Base-by-base conservation (phyloP, 768 basidiomycete genomes). In the Phanerochaete sordida region DNA sequence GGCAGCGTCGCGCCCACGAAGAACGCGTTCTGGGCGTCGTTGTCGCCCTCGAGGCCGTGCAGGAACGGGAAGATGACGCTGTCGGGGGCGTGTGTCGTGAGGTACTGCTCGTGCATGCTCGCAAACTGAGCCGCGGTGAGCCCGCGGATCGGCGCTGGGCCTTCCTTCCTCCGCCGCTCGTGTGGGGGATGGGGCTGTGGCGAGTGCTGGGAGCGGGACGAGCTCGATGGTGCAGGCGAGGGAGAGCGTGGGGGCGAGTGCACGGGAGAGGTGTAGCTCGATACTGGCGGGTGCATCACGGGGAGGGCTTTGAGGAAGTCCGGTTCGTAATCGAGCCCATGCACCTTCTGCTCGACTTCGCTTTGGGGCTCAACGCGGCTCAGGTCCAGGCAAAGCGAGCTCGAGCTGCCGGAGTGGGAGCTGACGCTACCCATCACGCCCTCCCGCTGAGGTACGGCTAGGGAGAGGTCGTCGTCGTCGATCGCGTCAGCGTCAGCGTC, bases 51-150 rank as follows among this genome's bases (percentile, higher is more conserved):
- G 61, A 95, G 79, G 46, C 93, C 91, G 67, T 95, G 93, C 16
- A 93, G 75, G 75, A 94, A 96, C 0, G 93, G 93, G 71, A 96
- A 96, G 59, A 95, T 83, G 65, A 88, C 81, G 43, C 80, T 78
- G 75, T 96, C 93, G 0, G 89, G 88, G 1, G 91, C 84, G 72
- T 95, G 90, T 1, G 84, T 74, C 59, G 82, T 78, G 62, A 84
- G 76, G 64, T 91, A 83, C n/a, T 76, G 71, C 66, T 84, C 79
- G 58, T 89, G 87, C 53, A 93, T 73, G 21, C 77, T 69, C 2
- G 85, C 77, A 68, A 91, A 92, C 59, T 82, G 73, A 23, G 66
- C 56, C 2, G 74, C 77, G 49, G 74, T 66, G 61, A 83, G 68
- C 24, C 77, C 74, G 64, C 73, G 78, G 59, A 79, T 77, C 53